Evolutionary conservation across 805 yeast genomes (phyloP).

Genomic region (Candida hungchunana): DNA sequence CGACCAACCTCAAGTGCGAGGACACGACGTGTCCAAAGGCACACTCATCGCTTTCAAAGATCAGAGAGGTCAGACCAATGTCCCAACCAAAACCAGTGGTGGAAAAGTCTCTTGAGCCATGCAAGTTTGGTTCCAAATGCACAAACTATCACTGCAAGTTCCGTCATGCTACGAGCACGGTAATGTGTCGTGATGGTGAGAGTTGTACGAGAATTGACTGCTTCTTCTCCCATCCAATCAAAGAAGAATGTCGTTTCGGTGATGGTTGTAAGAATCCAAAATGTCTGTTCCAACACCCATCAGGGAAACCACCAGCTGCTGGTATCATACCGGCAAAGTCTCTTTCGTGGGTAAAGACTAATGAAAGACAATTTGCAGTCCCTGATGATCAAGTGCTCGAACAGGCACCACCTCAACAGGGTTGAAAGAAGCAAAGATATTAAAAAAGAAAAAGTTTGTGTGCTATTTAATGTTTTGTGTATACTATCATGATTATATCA

Average conservation of each 20-base stretch:
- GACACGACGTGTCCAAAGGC: constrained; percentile 65
- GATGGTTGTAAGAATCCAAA: constrained; percentile 63
- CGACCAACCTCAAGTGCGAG: constrained; percentile 59
- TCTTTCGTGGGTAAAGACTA: constrained; percentile 36
- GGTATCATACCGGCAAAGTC: constrained; percentile 14
- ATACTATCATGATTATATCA: neutral
- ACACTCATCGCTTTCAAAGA: constrained; percentile 72
- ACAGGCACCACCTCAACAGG: constrained; percentile 51
- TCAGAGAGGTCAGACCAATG: constrained; percentile 32
- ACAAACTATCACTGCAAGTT: constrained; percentile 74
- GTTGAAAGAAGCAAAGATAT: constrained; percentile 2
- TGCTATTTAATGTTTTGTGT: neutral
- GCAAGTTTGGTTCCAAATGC: constrained; percentile 75
- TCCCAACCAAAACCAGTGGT: constrained; percentile 18
- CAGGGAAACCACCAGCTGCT: constrained; percentile 47
- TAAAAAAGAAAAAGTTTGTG: neutral
- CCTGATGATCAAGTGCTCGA: constrained; percentile 72
- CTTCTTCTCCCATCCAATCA: constrained; percentile 75
- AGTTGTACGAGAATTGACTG: constrained; percentile 79
- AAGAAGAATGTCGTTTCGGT: constrained; percentile 78
- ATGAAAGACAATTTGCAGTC: constrained; percentile 70
- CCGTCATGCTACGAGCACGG: constrained; percentile 75
- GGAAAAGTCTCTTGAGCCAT: constrained; percentile 68
- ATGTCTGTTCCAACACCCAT: constrained; percentile 79
- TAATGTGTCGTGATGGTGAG: constrained; percentile 78